phyloP scores from a whole-genome alignment of 768 basidiomycete species.

The Auriscalpium orientale region DNA sequence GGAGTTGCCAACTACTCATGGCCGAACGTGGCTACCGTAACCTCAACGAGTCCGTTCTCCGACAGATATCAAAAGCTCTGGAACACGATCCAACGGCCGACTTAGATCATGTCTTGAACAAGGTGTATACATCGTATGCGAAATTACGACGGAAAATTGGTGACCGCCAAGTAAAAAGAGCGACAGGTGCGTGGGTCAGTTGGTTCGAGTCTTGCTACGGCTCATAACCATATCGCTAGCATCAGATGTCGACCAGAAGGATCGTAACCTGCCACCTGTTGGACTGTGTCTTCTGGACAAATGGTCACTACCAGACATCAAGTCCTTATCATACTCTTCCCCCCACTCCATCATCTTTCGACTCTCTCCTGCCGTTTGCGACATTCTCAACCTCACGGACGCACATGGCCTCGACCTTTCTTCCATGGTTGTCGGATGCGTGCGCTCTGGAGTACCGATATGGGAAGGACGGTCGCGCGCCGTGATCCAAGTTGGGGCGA shows the following conservation, averaged over 20 bases:
- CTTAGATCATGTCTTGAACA: not conserved
- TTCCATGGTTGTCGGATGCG: not conserved
- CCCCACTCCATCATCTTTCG: not conserved
- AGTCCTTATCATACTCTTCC: not conserved
- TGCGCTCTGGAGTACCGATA: not conserved
- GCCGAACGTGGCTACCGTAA: constrained; percentile 16
- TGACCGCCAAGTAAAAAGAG: too few relatives aligned
- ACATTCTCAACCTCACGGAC: not conserved
- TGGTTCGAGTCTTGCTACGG: too few relatives aligned
- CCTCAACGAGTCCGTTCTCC: not conserved
- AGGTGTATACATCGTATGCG: too few relatives aligned
- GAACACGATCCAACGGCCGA: not conserved
- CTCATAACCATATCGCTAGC: too few relatives aligned
- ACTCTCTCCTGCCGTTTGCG: not conserved
- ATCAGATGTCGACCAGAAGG: not conserved
- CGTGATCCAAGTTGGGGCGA: constrained; percentile 8
- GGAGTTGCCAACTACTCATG: not conserved
- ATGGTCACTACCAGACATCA: too few relatives aligned
- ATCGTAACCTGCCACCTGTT: not conserved
- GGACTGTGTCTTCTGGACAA: too few relatives aligned
- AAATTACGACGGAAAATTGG: too few relatives aligned
- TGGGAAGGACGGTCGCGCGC: constrained; percentile 5
- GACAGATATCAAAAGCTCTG: not conserved
- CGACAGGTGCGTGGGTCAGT: too few relatives aligned
- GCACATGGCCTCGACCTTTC: not conserved